Percentiles rank a stretch among this genome's conserved stretches.
phyloP scores from a whole-genome alignment of 768 basidiomycete species.

The Agrocybe pediades region DNA sequence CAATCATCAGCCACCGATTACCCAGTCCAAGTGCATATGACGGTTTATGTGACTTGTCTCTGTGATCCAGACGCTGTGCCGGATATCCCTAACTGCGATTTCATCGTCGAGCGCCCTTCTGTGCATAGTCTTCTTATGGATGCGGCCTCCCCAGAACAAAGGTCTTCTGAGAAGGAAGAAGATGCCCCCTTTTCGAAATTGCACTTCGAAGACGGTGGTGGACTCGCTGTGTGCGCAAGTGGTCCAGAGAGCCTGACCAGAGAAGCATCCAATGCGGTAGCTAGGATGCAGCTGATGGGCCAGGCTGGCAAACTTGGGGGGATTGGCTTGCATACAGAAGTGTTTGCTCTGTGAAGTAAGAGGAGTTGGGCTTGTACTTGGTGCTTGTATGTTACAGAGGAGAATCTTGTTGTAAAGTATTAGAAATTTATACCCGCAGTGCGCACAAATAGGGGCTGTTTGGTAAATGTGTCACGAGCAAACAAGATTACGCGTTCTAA shows the following conservation, averaged over 20 bases:
- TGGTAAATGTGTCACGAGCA: neutral
- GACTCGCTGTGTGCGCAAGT: constrained; percentile 78
- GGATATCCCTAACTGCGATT: constrained; percentile 62
- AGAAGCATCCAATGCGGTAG: constrained; percentile 81
- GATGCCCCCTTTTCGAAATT: constrained; percentile 14
- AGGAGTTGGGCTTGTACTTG: no score
- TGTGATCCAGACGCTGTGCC: constrained; percentile 72
- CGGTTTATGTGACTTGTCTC: constrained; percentile 75
- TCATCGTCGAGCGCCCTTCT: constrained; percentile 50
- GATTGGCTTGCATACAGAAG: constrained; percentile 76
- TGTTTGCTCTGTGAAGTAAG: constrained; percentile 42
- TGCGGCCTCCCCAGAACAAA: constrained; percentile 33
- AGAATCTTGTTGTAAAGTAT: neutral
- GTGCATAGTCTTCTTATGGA: constrained; percentile 47
- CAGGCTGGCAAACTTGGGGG: constrained; percentile 55
- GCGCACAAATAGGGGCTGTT: neutral
- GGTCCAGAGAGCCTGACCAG: constrained; percentile 73
- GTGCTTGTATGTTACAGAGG: neutral
- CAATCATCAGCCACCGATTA: constrained; percentile 36
- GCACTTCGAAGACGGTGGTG: constrained; percentile 47
- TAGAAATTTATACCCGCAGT: neutral
- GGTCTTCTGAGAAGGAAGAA: neutral
- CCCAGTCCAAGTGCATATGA: constrained; percentile 69
- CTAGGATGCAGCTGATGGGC: constrained; percentile 45
- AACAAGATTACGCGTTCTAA: neutral